Evolutionary conservation across 306 rosid species (phyloP).

Genomic region (Dicorynia guianensis): DNA sequence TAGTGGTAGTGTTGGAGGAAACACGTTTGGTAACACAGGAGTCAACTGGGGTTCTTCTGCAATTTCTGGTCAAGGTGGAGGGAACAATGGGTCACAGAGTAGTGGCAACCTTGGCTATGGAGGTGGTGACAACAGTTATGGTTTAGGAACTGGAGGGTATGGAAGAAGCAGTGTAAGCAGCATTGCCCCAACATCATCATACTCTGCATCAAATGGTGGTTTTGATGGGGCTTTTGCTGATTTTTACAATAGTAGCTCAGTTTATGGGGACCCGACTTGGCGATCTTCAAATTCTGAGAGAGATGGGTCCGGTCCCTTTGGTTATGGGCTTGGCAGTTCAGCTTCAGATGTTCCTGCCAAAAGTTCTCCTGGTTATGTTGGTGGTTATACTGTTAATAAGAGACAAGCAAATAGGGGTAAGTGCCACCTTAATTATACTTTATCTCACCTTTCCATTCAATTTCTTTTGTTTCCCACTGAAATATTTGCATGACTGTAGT

Average conservation of each 20-base stretch:
- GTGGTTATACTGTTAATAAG: constrained; percentile 93
- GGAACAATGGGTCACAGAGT: constrained; percentile 64
- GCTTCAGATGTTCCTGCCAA: constrained; percentile 82
- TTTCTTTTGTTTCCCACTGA: constrained; percentile 12
- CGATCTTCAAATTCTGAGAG: constrained; percentile 77
- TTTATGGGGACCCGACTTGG: constrained; percentile 89
- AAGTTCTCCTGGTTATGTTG: constrained; percentile 89
- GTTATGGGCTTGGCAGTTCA: constrained; percentile 82
- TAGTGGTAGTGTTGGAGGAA: constrained; percentile 75
- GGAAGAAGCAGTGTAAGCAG: constrained; percentile 73
- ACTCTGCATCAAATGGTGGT: constrained; percentile 80
- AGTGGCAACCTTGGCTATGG: constrained; percentile 75
- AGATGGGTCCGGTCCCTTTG: constrained; percentile 84
- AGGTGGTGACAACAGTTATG: constrained; percentile 69
- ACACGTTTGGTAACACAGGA: constrained; percentile 74
- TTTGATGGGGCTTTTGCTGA: constrained; percentile 80
- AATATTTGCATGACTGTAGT: constrained; percentile 22
- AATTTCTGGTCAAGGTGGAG: constrained; percentile 71
- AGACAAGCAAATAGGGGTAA: constrained; percentile 98
- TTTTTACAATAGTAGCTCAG: constrained; percentile 69
- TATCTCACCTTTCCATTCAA: constrained; percentile 31
- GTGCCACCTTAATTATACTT: constrained; percentile 42
- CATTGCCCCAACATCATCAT: constrained; percentile 71
- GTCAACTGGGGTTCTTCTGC: constrained; percentile 79
- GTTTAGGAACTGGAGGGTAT: constrained; percentile 80